Base-by-base conservation (phyloP, 2,329 filamentous ascomycete genomes). In the Coleophoma eucalyptorum region DNA sequence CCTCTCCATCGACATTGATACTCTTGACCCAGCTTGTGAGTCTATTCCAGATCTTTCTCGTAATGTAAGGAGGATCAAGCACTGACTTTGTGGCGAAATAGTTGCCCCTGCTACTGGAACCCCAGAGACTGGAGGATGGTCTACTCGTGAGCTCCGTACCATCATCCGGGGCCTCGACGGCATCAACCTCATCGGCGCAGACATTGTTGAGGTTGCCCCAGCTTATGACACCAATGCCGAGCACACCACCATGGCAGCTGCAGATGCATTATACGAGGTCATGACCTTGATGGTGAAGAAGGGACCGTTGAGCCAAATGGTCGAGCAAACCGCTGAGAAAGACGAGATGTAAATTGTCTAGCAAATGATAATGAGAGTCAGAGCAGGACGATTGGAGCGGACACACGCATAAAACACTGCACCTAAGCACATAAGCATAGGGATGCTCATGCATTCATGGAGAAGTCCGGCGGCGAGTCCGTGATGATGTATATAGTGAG, bases 1-100 rank as follows among this genome's bases (percentile, higher is more conserved):
- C 64, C 71, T 95, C 32, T 89, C 83, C 6, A 85, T 95, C 43
- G 91, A 96, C 64, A 96, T 96, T 60, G 90, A 96, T 64, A 91
- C 89, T 0, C 75, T 96, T 3, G 90, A 96, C 65, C 90, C 91
- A 7, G 89, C 89, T 5, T 93, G 79, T 83, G 67, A 67, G 78
- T 38, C 70, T 26, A 42, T 34, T 16, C 33, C 13, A n/a, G 6
- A 6, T 16, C 43, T 41, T 42, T 15, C 4, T 37, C 19, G 19
- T 48, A 11, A 13, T 48, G 32, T 8, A 31, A 42, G 26, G 21
- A 5, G 18, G 26, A 21, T 26, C n/a, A 26, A 21, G 37, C 20
- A 15, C 35, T 15, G 46, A 38, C 33, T 34, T 42, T 32, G 50
- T 63, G 32, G 64, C 47, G 16, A 1, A 16, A 37, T 42, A 79